Percentiles rank a stretch among this genome's conserved stretches.
Evolutionary conservation across 495 filamentous ascomycete genomes (phyloP).

Genomic region (Penicillium chermesinum): DNA sequence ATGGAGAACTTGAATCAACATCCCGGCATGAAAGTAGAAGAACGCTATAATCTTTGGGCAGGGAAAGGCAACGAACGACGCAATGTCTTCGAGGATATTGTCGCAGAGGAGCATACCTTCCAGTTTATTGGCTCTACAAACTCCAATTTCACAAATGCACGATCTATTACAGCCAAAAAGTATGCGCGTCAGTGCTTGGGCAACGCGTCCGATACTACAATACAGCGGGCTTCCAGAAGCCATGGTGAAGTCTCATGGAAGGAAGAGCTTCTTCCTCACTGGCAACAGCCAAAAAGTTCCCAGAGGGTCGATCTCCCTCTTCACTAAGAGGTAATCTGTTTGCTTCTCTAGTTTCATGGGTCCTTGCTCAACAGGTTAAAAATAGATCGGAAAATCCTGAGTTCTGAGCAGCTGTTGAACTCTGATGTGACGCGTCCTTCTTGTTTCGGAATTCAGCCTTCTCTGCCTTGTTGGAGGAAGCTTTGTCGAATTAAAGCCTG

Average conservation of each 20-base stretch:
- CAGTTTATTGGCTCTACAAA: conserved; percentile 2
- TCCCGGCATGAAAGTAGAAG: background rate
- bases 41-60: background rate
- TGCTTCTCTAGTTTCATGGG: too few relatives aligned
- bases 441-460: too few relatives aligned
- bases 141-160: background rate
- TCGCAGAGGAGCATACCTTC: background rate
- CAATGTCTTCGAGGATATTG: background rate
- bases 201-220: background rate
- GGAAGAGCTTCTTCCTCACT: background rate
- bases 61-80: background rate
- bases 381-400: too few relatives aligned
- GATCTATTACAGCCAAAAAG: background rate
- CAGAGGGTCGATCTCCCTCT: too few relatives aligned
- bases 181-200: background rate
- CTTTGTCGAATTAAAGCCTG: too few relatives aligned
- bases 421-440: too few relatives aligned
- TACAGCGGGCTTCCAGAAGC: background rate
- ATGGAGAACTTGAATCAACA: background rate
- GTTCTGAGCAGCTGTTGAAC: too few relatives aligned
- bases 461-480: too few relatives aligned
- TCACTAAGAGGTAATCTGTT: too few relatives aligned
- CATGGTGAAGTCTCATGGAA: background rate
- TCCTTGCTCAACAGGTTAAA: too few relatives aligned
- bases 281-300: too few relatives aligned